A percentile compares a stretch with the other conserved stretches of the same genome.
phyloP scores from a whole-genome alignment of 2,329 filamentous ascomycete species.

The Raffaelea deltoideospora region DNA sequence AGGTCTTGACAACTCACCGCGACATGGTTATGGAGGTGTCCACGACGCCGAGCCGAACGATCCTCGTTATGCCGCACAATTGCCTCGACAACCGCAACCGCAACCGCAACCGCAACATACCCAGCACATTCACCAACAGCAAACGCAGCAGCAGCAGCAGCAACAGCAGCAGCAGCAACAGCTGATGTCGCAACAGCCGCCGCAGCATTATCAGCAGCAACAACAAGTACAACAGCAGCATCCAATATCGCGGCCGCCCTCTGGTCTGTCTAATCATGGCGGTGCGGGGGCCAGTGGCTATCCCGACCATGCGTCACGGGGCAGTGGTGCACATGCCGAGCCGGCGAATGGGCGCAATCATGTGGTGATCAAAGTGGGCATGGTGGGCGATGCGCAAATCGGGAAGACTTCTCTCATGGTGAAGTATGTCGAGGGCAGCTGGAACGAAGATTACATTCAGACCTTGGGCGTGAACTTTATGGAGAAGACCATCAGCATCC shows the following conservation, averaged over 20 bases:
- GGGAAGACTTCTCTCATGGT: conserved; percentile 99
- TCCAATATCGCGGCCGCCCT: conserved; percentile 37
- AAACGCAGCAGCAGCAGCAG: conserved; percentile 5
- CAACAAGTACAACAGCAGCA: conserved; percentile 28
- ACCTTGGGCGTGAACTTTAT: conserved; percentile 98
- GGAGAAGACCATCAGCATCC: conserved; percentile 99
- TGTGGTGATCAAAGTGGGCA: conserved; percentile 98
- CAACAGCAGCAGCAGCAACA: conserved; percentile 6
- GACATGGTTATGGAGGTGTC: conserved; percentile 10
- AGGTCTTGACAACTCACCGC: conserved; percentile 23
- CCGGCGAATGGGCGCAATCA: conserved; percentile 41
- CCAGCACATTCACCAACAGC: conserved; percentile 4
- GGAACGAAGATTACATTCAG: conserved; percentile 99
- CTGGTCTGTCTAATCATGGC: conserved; percentile 31
- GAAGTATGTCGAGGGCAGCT: conserved; percentile 98
- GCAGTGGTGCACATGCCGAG: conserved; percentile 22
- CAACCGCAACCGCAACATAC: conserved; percentile 4
- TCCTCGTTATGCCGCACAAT: conserved; percentile 3
- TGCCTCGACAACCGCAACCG: background rate
- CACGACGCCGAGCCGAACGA: conserved; percentile 16
- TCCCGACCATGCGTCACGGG: conserved; percentile 28
- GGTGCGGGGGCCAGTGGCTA: conserved; percentile 23
- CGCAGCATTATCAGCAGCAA: conserved; percentile 18
- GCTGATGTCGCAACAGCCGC: conserved; percentile 3
- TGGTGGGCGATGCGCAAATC: conserved; percentile 98